Percentiles rank a stretch among this genome's conserved stretches.
Evolutionary conservation across 2,329 filamentous ascomycete species (phyloP).

Genomic region (Alternaria atra): DNA sequence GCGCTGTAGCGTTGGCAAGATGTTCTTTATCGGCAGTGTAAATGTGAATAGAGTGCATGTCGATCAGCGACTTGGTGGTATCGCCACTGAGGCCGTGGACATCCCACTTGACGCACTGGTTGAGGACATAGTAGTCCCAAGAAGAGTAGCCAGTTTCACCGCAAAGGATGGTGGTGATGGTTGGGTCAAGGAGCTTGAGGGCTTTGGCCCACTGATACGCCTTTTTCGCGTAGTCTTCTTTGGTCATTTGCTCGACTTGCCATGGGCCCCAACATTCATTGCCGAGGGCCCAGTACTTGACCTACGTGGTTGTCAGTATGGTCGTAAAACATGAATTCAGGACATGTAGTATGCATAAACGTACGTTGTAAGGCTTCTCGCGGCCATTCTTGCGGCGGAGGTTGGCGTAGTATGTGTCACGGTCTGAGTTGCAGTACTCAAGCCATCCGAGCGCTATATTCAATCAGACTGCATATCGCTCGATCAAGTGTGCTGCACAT

Average conservation of each 20-base stretch:
- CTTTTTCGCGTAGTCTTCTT: slow-evolving; percentile 73
- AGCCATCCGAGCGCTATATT: slow-evolving; percentile 74
- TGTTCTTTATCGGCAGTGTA: slow-evolving; percentile 70
- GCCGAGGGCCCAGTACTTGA: slow-evolving; percentile 87
- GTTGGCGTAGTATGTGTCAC: slow-evolving; percentile 83
- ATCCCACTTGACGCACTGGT: slow-evolving; percentile 69
- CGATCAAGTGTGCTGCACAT: background rate
- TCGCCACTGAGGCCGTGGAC: slow-evolving; percentile 60
- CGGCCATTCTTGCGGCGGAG: slow-evolving; percentile 78
- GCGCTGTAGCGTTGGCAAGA: slow-evolving; percentile 60
- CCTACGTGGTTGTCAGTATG: slow-evolving; percentile 21
- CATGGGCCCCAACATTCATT: slow-evolving; percentile 64
- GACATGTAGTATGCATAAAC: background rate
- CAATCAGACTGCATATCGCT: slow-evolving; percentile 18
- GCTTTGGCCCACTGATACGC: slow-evolving; percentile 78
- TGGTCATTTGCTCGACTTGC: slow-evolving; percentile 70
- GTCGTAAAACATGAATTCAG: too few relatives aligned
- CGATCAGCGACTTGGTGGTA: slow-evolving; percentile 64
- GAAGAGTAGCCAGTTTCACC: slow-evolving; percentile 73
- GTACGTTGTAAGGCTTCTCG: slow-evolving; percentile 75
- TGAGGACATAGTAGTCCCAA: slow-evolving; percentile 79
- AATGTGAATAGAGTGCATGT: slow-evolving; percentile 84
- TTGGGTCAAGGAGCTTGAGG: slow-evolving; percentile 75
- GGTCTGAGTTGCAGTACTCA: slow-evolving; percentile 84
- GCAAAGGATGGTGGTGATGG: slow-evolving; percentile 75